Conservation (phyloP, 345 rosid genomes). For the Sisymbrium altissimum region DNA sequence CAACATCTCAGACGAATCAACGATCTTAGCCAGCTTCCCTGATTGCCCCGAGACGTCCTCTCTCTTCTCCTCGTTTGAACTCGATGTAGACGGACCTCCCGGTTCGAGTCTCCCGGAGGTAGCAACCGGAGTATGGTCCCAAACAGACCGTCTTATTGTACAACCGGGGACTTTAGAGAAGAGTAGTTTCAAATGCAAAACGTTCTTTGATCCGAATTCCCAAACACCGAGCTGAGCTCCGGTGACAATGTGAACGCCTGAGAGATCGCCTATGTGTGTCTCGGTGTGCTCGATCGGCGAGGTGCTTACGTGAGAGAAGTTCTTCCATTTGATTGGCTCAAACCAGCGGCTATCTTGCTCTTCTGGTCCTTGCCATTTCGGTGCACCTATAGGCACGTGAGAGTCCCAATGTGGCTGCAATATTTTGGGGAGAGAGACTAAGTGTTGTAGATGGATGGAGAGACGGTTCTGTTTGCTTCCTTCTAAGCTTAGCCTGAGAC, state of each 20-base stretch:
- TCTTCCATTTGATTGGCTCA: constrained; percentile 96
- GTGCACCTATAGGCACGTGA: constrained; percentile 95
- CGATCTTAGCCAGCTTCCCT: constrained; percentile 73
- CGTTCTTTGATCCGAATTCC: constrained; percentile 91
- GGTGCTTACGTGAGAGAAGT: constrained; percentile 98
- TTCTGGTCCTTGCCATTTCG: constrained; percentile 97
- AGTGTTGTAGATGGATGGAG: constrained; percentile 84
- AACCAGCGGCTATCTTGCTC: constrained; percentile 99
- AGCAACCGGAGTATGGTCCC: constrained; percentile 85
- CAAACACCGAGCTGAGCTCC: constrained; percentile 97
- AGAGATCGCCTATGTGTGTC: constrained; percentile 89
- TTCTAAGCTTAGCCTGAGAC: constrained; percentile 80
- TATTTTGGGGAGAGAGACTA: constrained; percentile 91
- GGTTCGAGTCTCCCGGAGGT: constrained; percentile 34
- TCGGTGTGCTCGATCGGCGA: constrained; percentile 83
- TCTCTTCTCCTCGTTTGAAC: constrained; percentile 46
- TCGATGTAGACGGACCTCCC: constrained; percentile 64
- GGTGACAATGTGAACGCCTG: constrained; percentile 89
- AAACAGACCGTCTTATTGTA: constrained; percentile 88
- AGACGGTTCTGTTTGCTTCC: constrained; percentile 90
- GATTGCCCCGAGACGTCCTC: constrained; percentile 57
- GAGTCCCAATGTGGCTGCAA: constrained; percentile 95
- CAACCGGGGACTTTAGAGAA: constrained; percentile 96
- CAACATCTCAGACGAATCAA: constrained; percentile 77
- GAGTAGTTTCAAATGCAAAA: constrained; percentile 83